Evolutionary conservation across 805 yeast genomes (phyloP).

Genomic region (Saccharomyces paradoxus): DNA sequence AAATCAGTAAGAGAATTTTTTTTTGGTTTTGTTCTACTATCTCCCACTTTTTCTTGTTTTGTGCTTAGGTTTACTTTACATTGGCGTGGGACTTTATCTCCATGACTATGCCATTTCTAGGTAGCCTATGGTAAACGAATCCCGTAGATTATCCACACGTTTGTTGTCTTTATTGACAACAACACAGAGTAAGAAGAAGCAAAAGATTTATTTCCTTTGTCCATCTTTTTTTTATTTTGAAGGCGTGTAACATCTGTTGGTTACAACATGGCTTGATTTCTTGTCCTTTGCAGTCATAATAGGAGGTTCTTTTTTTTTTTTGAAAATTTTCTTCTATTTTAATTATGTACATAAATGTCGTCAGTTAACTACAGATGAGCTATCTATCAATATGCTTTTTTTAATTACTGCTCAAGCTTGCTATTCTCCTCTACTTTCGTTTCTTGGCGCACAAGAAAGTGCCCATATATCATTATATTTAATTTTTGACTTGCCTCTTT

Average conservation of each 20-base stretch:
- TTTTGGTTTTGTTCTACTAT: neutral
- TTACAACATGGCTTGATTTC: neutral
- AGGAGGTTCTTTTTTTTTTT: too few species aligned
- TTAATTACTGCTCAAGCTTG: neutral
- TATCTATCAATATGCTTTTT: neutral
- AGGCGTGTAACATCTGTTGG: slow-evolving; percentile 22
- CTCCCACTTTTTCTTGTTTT: neutral
- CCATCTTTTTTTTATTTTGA: slow-evolving; percentile 26
- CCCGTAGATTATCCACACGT: slow-evolving; percentile 36
- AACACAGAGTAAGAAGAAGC: slow-evolving; percentile 24
- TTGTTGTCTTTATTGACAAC: slow-evolving; percentile 5
- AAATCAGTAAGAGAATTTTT: neutral
- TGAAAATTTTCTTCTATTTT: neutral
- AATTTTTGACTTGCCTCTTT: neutral
- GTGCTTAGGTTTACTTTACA: neutral
- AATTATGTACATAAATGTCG: neutral
- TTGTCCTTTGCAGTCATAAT: neutral
- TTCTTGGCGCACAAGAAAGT: neutral
- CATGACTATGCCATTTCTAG: slow-evolving; percentile 35
- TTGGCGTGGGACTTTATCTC: slow-evolving; percentile 38
- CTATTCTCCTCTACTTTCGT: neutral
- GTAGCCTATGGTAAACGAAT: slow-evolving; percentile 47
- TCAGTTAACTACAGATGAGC: neutral
- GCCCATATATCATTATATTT: neutral
- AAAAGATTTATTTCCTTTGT: slow-evolving; percentile 2